These are phyloP conservation scores for Bullera alba DNA, from an alignment of 768 basidiomycete species.

Conservation along the genomic window DNA sequence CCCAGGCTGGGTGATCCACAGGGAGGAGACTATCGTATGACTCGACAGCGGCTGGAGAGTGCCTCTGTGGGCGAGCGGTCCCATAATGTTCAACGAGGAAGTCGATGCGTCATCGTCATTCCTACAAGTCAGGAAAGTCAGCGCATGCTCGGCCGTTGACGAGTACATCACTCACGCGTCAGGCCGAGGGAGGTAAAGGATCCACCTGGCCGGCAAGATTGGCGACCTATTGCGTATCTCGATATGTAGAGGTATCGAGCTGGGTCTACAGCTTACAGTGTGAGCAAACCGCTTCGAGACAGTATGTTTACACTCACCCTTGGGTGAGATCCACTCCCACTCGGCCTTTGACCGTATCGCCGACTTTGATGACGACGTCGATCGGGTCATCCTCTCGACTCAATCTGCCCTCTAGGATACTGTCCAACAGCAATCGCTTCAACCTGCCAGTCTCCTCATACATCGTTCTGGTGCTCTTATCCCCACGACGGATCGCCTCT, in stretches of 20 bases:
- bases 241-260: slow-evolving; percentile 49
- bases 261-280: neutral
- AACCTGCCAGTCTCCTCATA: slow-evolving; percentile 83
- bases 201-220: slow-evolving; percentile 56
- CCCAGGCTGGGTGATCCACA: slow-evolving; percentile 62
- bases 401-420: slow-evolving; percentile 65
- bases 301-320: slow-evolving; percentile 54
- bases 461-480: slow-evolving; percentile 70
- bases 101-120: too few relatives aligned
- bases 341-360: slow-evolving; percentile 21
- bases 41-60: slow-evolving; percentile 53
- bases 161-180: slow-evolving; percentile 19
- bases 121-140: too few relatives aligned
- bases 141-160: too few relatives aligned
- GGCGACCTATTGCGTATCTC: slow-evolving; percentile 66
- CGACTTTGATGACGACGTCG: slow-evolving; percentile 52
- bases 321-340: slow-evolving; percentile 59
- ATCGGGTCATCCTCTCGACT: slow-evolving; percentile 73
- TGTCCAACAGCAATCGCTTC: slow-evolving; percentile 59
- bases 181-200: slow-evolving; percentile 51
- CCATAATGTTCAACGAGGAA: slow-evolving; percentile 46
- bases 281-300: neutral
- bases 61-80: slow-evolving; percentile 63
- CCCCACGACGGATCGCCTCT: slow-evolving; percentile 54
- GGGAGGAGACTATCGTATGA: slow-evolving; percentile 50